Percentiles rank a stretch among this genome's conserved stretches.
Conservation (phyloP, 768 basidiomycete genomes). For the Fomitopsis serialis region DNA sequence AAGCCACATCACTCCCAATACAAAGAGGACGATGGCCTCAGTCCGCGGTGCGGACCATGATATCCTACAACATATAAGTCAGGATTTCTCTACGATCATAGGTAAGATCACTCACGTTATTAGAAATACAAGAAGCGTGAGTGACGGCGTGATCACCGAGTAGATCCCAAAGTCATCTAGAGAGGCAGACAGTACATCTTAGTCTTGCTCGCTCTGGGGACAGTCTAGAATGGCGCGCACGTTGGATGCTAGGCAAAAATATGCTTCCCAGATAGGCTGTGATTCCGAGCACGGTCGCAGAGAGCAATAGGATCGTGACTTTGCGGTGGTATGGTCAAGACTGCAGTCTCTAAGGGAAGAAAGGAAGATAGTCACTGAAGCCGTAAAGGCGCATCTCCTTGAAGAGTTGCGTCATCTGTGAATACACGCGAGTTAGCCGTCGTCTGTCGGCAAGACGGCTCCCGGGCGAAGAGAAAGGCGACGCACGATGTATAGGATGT, state of each 20-base stretch:
- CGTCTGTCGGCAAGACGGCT: neutral
- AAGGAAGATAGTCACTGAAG: constrained; percentile 19
- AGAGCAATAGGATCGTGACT: constrained; percentile 35
- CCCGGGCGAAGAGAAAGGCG: neutral
- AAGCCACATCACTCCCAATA: constrained; percentile 64
- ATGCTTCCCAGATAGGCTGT: constrained; percentile 59
- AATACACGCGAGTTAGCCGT: neutral
- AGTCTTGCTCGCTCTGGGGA: too few relatives aligned
- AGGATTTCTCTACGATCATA: neutral
- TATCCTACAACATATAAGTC: constrained; percentile 35
- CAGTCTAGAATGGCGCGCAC: constrained; percentile 34
- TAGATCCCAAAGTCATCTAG: constrained; percentile 71
- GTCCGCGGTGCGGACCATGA: constrained; percentile 67
- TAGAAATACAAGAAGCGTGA: constrained; percentile 60
- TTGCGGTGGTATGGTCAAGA: neutral
- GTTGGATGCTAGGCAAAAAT: constrained; percentile 60
- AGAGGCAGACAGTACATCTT: neutral
- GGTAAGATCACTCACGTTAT: constrained; percentile 40
- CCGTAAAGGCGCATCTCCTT: constrained; percentile 26
- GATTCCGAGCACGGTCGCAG: constrained; percentile 58
- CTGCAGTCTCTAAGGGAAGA: neutral
- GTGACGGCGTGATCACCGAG: constrained; percentile 55
- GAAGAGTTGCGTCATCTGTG: constrained; percentile 29
- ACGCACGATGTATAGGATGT: neutral
- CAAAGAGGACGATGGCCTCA: constrained; percentile 50